These are phyloP conservation scores for Microthlaspi erraticum DNA, from an alignment of 345 rosid species.

Conservation along the genomic window DNA sequence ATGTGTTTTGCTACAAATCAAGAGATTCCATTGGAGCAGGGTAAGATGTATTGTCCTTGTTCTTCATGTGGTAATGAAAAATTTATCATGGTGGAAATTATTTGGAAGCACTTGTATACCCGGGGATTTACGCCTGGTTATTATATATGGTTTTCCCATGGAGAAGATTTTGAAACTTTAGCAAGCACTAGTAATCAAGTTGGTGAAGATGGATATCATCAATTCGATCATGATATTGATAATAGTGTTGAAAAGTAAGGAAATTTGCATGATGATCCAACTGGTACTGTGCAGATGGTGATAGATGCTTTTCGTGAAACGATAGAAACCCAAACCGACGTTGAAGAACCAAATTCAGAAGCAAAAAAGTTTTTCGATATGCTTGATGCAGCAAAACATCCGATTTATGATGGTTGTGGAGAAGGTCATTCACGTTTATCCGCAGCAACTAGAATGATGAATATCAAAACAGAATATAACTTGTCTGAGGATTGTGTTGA, in stretches of 20 bases:
- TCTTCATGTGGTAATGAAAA: not conserved
- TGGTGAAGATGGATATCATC: not conserved
- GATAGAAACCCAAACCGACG: no score
- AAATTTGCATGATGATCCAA: no score
- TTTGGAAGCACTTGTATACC: not conserved
- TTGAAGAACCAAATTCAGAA: no score
- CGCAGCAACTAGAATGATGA: no score
- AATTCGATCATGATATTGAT: not conserved
- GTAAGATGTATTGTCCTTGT: not conserved
- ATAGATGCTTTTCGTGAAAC: no score
- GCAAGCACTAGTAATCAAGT: not conserved
- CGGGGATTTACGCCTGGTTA: not conserved
- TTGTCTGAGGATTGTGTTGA: no score
- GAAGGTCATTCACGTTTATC: no score
- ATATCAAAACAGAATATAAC: no score
- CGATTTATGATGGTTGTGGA: no score
- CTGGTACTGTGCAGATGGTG: not conserved
- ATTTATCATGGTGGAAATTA: not conserved
- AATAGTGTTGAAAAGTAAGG: not conserved
- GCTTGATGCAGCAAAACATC: no score
- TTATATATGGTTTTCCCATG: not conserved
- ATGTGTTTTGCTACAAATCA: not conserved
- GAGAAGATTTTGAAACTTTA: not conserved
- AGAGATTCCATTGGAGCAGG: not conserved
- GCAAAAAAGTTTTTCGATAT: no score